Evolutionary conservation across 2,329 filamentous ascomycete species (phyloP).

Genomic region (Beauveria scarabaeidicola): DNA sequence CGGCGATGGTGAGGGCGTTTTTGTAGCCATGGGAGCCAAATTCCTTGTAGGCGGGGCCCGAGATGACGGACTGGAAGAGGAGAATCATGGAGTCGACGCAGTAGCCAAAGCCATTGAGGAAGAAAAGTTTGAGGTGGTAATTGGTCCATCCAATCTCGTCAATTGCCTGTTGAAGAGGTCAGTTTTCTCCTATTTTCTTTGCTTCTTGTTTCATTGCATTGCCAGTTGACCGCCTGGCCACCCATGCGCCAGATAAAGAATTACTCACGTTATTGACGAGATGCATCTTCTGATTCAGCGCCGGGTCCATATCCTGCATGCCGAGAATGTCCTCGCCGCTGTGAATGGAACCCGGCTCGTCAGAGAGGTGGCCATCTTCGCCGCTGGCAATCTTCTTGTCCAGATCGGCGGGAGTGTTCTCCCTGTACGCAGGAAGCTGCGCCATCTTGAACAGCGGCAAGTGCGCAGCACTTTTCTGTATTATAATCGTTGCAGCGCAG

Average conservation of each 20-base stretch:
- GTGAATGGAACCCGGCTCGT: constrained; percentile 13
- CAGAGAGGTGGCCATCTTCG: background rate
- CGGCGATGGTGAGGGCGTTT: constrained; percentile 52
- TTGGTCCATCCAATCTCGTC: constrained; percentile 54
- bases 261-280: constrained; percentile 55
- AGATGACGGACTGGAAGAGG: constrained; percentile 54
- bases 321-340: constrained; percentile 43
- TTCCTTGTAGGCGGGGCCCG: constrained; percentile 48
- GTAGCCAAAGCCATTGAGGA: constrained; percentile 53
- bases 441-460: background rate
- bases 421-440: constrained; percentile 5
- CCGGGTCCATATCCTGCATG: constrained; percentile 50
- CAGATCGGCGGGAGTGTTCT: background rate
- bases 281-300: constrained; percentile 58
- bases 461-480: background rate
- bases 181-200: background rate
- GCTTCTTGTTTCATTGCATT: background rate
- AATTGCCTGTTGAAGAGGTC: constrained; percentile 27
- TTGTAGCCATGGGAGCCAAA: constrained; percentile 46
- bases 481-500: background rate
- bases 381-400: constrained; percentile 7
- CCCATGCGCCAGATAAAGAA: background rate
- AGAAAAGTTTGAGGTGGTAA: constrained; percentile 52
- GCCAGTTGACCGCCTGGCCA: background rate
- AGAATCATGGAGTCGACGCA: constrained; percentile 39